Base-by-base conservation (phyloP, 2,329 filamentous ascomycete species). In the Aspergillus viridinutans region DNA sequence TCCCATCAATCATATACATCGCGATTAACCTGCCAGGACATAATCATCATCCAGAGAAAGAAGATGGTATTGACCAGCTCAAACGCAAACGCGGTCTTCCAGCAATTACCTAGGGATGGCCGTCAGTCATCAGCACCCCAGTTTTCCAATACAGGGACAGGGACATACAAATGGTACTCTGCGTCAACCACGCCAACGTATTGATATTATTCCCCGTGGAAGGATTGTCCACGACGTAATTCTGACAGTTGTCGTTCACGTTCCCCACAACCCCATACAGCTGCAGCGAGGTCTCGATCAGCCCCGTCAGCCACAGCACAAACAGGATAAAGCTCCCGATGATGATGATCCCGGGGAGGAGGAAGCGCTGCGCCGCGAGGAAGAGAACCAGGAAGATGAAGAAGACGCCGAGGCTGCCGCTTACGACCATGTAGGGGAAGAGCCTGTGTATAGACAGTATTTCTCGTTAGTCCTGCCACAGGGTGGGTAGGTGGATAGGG, bases 1-100 rank as follows among this genome's bases (percentile, higher is more conserved):
- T 7, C 12, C 21, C 23, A 58, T 57, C 26, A 64, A 49, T 63
- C 54, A 58, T 64, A 62, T 47, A 70, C 66, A 65, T 74, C 70
- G 12, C 69, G 67, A 64, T 74, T 67, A 48, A 85, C 83, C 65
- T 83, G 80, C 69, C 76, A 80, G 5, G 80, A 82, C 78, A 87
- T 82, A 50, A 88, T 72, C 69, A 87, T 83, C 83, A 87, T 85
- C 82, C 84, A 88, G 23, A 87, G 68, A 66, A 86, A 80, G 64
- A 87, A 85, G n/a, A 86, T 79, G 1, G 79, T 78, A 42, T 84
- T 84, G 17, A 87, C 77, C 54, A 88, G 81, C 74, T 84, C 85
- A 64, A 87, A 86, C 9, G 83, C 81, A 64, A 87, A 87, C 3
- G 78, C 81, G 0, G 85, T 83, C 64, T 82, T 79, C 85, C 85